Base-by-base conservation (phyloP, 2,329 filamentous ascomycete genomes). In the Calonectria pauciramosa region DNA sequence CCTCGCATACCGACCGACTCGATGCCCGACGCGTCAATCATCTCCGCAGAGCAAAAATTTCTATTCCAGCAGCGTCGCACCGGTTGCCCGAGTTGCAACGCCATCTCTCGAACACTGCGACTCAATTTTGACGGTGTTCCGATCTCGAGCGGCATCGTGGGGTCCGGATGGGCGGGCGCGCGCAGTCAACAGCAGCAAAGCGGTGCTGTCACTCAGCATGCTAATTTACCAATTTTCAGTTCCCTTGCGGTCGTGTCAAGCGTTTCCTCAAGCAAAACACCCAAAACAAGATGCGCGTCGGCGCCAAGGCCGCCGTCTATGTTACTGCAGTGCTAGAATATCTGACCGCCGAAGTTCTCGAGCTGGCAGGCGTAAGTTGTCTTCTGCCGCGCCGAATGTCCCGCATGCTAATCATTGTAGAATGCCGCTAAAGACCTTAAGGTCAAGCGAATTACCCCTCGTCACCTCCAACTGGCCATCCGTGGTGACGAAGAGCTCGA, bases 371-470 rank as follows among this genome's bases (percentile, higher is more conserved):
- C 87, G 92, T 94, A 89, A 88, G 92, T 92, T 76, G 79, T 74
- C 73, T 60, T 63, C 30, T 64, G 72, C 32, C 44, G 3, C 20
- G 54, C 23, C 38, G 26, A 59, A 49, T 41, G 36, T 34, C 30
- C 51, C 76, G 34, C 75, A 73, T 69, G 60, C 80, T 82, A 54
- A 83, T 79, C n/a, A 23, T 38, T 47, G 44, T 82, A 94, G 92
- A 99, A 99, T 86, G 97, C 97, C 69, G 97, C 97, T 87, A 99
- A 99, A 91, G 97, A 99, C 87, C 94, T 99, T 85, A 99, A 99
- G 89, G 97, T 99, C 89, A 99, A 99, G 93, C 97, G 97, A 88
- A 99, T 99, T 87, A 99, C 96, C 16, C 97, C 97, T 71, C 96
- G 97, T 86, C 97, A 99, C 87, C 89, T 99, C 79, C 97, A 99